Evolutionary conservation across 106 monocot genomes (phyloP).

Genomic region (Agapanthus africanus): DNA sequence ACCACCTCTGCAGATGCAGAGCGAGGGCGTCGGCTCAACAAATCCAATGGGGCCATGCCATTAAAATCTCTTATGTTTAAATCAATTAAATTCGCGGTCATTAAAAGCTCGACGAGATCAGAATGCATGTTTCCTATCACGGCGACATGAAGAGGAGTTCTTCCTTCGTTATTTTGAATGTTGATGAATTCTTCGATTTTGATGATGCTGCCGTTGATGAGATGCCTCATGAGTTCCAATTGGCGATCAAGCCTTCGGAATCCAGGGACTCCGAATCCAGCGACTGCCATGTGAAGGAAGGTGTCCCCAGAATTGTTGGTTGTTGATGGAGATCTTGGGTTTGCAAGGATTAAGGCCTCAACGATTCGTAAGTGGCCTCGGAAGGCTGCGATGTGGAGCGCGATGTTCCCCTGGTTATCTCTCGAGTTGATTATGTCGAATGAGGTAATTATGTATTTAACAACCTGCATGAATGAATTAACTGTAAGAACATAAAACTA

Average conservation of each 20-base stretch:
- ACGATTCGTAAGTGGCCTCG: slow-evolving; percentile 52
- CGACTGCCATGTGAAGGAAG: slow-evolving; percentile 74
- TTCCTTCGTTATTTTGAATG: slow-evolving; percentile 55
- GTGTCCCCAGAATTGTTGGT: slow-evolving; percentile 68
- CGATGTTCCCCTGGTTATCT: slow-evolving; percentile 76
- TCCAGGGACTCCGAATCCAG: slow-evolving; percentile 65
- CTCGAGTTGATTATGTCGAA: slow-evolving; percentile 44
- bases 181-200: slow-evolving; percentile 55
- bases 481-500: too few relatives aligned
- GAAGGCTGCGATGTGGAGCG: slow-evolving; percentile 81
- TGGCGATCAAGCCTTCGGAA: slow-evolving; percentile 74
- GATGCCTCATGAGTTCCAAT: slow-evolving; percentile 63
- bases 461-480: slow-evolving; percentile 45
- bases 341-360: slow-evolving; percentile 39
- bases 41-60: slow-evolving; percentile 75
- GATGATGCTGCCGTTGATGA: slow-evolving; percentile 28
- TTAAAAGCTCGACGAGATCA: slow-evolving; percentile 59
- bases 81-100: slow-evolving; percentile 46
- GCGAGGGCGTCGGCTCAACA: slow-evolving; percentile 39
- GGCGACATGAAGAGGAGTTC: slow-evolving; percentile 71
- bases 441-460: slow-evolving; percentile 43
- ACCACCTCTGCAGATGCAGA: slow-evolving; percentile 57
- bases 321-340: slow-evolving; percentile 26
- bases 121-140: slow-evolving; percentile 54
- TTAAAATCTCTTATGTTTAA: slow-evolving; percentile 57